Evolutionary conservation across 495 filamentous ascomycete species (phyloP), one percentile per base, ranked within the genome.

Genomic region (Xylaria longipes): DNA sequence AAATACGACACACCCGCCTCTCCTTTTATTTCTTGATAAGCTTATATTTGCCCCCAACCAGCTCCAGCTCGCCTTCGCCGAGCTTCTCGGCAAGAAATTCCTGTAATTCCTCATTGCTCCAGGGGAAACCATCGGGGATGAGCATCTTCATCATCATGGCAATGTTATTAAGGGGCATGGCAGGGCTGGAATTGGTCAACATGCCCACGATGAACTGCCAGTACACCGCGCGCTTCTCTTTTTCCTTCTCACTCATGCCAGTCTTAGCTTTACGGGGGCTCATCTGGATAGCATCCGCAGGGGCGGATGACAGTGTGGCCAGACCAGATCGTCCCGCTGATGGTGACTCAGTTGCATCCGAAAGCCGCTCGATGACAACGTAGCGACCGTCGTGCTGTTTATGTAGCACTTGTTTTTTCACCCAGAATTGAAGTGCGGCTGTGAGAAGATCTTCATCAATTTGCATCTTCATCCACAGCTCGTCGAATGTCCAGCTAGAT

Each of bases 121-220:
- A 97, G 17, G 93, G 90, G 76, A 97, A 98, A 8, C 93, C 93
- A 17, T 93, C 94, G 1, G 91, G 88, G 37, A 98, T 90, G 35
- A 93, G 86, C 85, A 99, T 92, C 79, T 91, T 92, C 85, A 99
- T 84, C 93, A 98, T 97, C 91, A 95, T 95, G 5, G 90, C 85
- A 70, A 99, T 95, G 81, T 93, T 89, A 76, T 87, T 87, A 71
- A 93, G 77, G 58, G 91, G 89, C 92, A 97, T 97, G 39, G 82
- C 76, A 37, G 90, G 82, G 7, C 92, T 93, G 70, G 91, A 87
- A 79, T 98, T 98, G 70, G 93, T 98, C 82, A 99, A 82, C 95
- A 99, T 98, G 57, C 92, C 93, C 63, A 93, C 84, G 70, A 99
- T 93, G 77, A 96, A 98, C 77, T 93, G 90, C 90, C 91, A 92